These are phyloP conservation scores for Chalaropsis ovoidea DNA, from an alignment of 2,329 filamentous ascomycete genomes.

Conservation along the genomic window DNA sequence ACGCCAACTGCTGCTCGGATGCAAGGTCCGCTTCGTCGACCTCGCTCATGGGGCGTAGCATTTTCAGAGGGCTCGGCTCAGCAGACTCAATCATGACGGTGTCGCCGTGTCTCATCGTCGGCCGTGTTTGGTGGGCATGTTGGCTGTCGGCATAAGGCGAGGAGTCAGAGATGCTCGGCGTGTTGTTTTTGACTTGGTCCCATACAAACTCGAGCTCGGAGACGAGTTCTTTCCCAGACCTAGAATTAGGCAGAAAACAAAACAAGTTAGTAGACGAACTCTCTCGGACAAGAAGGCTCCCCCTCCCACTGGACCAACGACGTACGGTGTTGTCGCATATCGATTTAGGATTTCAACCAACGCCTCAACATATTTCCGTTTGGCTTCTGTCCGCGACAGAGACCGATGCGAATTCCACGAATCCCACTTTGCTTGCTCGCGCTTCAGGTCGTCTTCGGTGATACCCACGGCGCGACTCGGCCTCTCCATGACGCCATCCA, in stretches of 20 bases:
- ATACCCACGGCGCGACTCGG: slow-evolving; percentile 47
- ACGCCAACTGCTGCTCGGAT: slow-evolving; percentile 39
- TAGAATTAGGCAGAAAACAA: slow-evolving; percentile 29
- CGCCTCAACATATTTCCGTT: slow-evolving; percentile 84
- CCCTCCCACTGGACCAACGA: slow-evolving; percentile 23
- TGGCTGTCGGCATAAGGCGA: slow-evolving; percentile 41
- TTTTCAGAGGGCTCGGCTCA: slow-evolving; percentile 46
- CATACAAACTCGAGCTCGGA: slow-evolving; percentile 97
- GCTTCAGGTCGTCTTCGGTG: slow-evolving; percentile 44
- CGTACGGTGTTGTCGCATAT: slow-evolving; percentile 76
- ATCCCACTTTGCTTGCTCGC: slow-evolving; percentile 69
- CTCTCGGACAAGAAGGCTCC: background rate
- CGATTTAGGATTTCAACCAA: slow-evolving; percentile 94
- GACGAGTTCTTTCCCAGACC: slow-evolving; percentile 77
- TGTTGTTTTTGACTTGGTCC: slow-evolving; percentile 92
- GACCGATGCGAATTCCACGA: slow-evolving; percentile 86
- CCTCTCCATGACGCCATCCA: slow-evolving; percentile 84
- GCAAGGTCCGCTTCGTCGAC: slow-evolving; percentile 57
- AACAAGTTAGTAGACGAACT: background rate
- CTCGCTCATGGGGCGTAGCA: slow-evolving; percentile 79
- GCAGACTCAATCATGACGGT: slow-evolving; percentile 42
- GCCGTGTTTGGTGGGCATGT: slow-evolving; percentile 27
- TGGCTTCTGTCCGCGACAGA: slow-evolving; percentile 79
- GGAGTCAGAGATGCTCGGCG: slow-evolving; percentile 51
- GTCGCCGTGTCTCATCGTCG: slow-evolving; percentile 34